Conservation (phyloP, 1,284 basidiomycete species). For the Fomes fomentarius region DNA sequence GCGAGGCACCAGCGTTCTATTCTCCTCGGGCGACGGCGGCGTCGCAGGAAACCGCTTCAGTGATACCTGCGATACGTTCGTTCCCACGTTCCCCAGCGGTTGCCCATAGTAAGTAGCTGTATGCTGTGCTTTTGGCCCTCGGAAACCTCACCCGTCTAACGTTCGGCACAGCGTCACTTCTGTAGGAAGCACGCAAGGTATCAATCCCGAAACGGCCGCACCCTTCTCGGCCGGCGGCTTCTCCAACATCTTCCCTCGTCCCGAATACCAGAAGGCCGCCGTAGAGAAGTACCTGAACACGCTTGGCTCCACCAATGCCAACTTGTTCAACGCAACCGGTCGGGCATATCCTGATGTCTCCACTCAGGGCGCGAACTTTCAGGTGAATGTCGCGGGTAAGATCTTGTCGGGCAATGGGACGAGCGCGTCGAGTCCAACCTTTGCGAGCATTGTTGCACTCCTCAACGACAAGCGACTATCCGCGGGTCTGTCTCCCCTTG, state of each 20-base stretch:
- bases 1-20: slow-evolving; percentile 61
- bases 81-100: slow-evolving; percentile 67
- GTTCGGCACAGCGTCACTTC: slow-evolving; percentile 41
- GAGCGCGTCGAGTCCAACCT: slow-evolving; percentile 40
- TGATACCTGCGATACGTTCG: slow-evolving; percentile 49
- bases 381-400: slow-evolving; percentile 44
- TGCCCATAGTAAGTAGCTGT: slow-evolving; percentile 42
- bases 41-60: slow-evolving; percentile 57
- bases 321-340: slow-evolving; percentile 25
- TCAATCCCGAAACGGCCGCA: slow-evolving; percentile 49
- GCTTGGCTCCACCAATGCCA: slow-evolving; percentile 28
- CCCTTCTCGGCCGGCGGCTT: slow-evolving; percentile 48
- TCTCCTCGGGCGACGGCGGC: slow-evolving; percentile 64
- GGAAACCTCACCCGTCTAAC: neutral
- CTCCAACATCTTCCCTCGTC: slow-evolving; percentile 43
- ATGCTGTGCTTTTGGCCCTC: neutral
- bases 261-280: slow-evolving; percentile 38
- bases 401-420: slow-evolving; percentile 37
- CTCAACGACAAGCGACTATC: slow-evolving; percentile 61
- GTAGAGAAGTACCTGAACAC: slow-evolving; percentile 33
- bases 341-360: slow-evolving; percentile 30
- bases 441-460: slow-evolving; percentile 57
- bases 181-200: slow-evolving; percentile 52
- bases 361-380: slow-evolving; percentile 14
- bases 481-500: slow-evolving; percentile 46